Base-by-base conservation (phyloP, 2,329 filamentous ascomycete species). In the Akanthomyces muscarius region DNA sequence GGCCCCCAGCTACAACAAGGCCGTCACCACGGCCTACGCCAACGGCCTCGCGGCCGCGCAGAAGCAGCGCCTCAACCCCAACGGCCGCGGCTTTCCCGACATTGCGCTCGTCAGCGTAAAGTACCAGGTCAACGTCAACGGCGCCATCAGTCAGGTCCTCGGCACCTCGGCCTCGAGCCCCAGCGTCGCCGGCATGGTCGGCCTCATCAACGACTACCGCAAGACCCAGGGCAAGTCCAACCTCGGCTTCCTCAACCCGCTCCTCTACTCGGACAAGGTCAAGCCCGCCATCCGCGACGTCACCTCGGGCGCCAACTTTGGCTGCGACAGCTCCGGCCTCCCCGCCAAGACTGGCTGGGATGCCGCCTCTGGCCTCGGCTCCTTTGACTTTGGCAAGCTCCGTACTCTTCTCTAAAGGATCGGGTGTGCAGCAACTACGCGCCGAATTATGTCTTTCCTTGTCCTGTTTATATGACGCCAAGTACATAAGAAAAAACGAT, bases 221-320 rank as follows among this genome's bases (percentile, higher is more conserved):
- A 25, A 56, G 25, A 33, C 51, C 16, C 33, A 61, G 28, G 63
- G 63, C 23, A 64, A 62, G 41, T 21, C 63, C 28, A 44, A 5
- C 16, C 59, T 64, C 30, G 63, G 63, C 16, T 64, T 64, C 53
- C 10, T 64, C 21, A 64, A 64, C 59, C 57, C 57, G 10, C 57
- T 61, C n/a, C 53, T 64, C n/a, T 64, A 62, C 59, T 55, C 52
- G 21, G 54, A 23, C 55, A 58, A 52, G 71, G 13, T 65, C 67
- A 3, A 69, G 56, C 18, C 57, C 33, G 62, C 62, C 14, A 41
- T 65, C 13, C 50, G 47, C 23, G 64, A 65, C 30, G 60, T 64
- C 33, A 65, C 64, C 13, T 42, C 28, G 4, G 64, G 64, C 16
- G 13, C 47, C 41, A 65, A 65, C 62, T n/a, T 36, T 11, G 62